These are phyloP conservation scores for Dinochytrium kinnereticum DNA, from an alignment of 371 early-diverging fungal genomes.

Conservation along the genomic window DNA sequence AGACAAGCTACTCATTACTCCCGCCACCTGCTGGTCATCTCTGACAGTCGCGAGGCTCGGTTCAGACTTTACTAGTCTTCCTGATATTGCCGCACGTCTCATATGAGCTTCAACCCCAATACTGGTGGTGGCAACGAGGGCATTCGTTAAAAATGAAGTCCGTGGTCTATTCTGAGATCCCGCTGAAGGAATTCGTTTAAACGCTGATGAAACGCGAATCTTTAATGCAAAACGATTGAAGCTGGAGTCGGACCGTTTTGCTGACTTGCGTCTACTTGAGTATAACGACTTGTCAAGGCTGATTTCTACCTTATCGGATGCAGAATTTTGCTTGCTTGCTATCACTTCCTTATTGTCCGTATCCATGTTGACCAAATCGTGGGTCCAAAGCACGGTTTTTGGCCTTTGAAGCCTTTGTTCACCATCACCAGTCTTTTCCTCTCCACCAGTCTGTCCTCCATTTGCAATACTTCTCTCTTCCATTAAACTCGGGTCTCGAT, in stretches of 20 bases:
- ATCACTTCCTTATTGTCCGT: no score
- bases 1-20: not conserved
- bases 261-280: not conserved
- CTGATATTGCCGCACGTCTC: slow-evolving; percentile 9
- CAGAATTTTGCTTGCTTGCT: no score
- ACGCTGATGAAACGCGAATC: slow-evolving; percentile 8
- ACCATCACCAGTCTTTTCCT: not conserved
- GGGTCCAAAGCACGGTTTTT: slow-evolving; percentile 8
- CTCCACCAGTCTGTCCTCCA: no score
- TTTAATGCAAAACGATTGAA: not conserved
- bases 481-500: not conserved
- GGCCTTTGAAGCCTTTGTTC: not conserved
- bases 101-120: slow-evolving; percentile 15
- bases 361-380: not conserved
- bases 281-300: not conserved
- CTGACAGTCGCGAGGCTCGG: not conserved
- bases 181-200: not conserved
- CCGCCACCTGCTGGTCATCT: not conserved
- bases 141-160: not conserved
- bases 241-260: not conserved
- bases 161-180: not conserved
- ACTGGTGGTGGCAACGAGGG: not conserved
- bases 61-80: not conserved
- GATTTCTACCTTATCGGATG: no score
- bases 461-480: not conserved